Base-by-base conservation (phyloP, 805 yeast genomes). In the Suhomyces sp. region DNA sequence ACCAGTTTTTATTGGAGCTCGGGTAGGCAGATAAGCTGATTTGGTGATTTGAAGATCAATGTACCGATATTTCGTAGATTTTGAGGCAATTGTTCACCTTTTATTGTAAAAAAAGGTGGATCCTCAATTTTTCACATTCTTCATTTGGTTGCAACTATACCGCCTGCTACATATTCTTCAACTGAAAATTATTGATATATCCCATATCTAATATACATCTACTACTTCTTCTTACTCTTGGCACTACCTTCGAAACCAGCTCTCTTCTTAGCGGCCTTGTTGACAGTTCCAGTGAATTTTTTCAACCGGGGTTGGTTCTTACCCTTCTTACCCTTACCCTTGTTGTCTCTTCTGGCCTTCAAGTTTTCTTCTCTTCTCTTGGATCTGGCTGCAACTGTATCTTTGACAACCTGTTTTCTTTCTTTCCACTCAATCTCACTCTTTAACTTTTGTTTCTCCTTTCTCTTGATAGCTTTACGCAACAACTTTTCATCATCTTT, bases 401-500 rank as follows among this genome's bases (percentile, higher is more conserved):
- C 85, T 39, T 77, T 77, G 10, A 93, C 96, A 23, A 74, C 74
- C 49, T 81, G 84, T 56, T 85, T 82, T 47, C 99, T 77, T 33
- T 91, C 97, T 46, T 68, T 75, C 99, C 99, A 93, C 60, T 91
- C 95, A 33, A 78, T 68, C 51, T 88, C 95, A 39, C 95, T 83
- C 68, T 81, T 86, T 53, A 85, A 76, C 70, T 93, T 93, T 54
- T 75, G 74, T 42, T 84, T 79, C 50, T 87, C 91, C 56, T 88
- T 86, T 50, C 84, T 75, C 66, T 84, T 88, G 42, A 91, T 61
- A 2, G 97, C 86, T 59, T 87, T 91, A 52, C 81, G 83, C 60
- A 93, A 74, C 49, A 93, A 65, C 54, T 79, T 81, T 58, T 91
- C 98, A 59, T 91, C 95, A 60, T 93, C 96, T 50, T 83, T 84